Base-by-base conservation (phyloP, 1,284 basidiomycete genomes). In the Moesziomyces aphidis region DNA sequence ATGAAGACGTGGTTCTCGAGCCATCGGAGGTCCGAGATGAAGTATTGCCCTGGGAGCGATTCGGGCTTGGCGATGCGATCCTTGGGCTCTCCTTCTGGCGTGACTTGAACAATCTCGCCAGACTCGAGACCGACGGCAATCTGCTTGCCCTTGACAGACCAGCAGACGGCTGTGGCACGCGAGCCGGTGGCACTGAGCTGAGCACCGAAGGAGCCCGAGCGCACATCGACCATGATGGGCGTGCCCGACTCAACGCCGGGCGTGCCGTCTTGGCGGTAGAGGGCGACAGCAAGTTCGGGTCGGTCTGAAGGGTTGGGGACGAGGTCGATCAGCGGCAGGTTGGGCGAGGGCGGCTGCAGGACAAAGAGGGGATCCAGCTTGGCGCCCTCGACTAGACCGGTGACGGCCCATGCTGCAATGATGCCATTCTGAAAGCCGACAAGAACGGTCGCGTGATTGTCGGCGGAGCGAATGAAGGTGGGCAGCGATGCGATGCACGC, bases 141-240 rank as follows among this genome's bases (percentile, higher is more conserved):
- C 71, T 93, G 92, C 82, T 93, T 94, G 49, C 93, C 93, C 81
- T 92, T 93, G 2, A 92, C 90, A 3, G 93, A 94, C 93, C 93
- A 94, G 22, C 90, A 89, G 6, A 91, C 91, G 91, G 70, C 50
- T 1, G 76, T 76, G 44, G 74, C 73, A 4, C 58, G 54, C 7
- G 59, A 60, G 22, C 61, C 66, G 1, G 63, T 56, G 3, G 61
- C 53, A 19, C 61, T 47, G 19, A 82, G 61, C 19, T 73, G 59
- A 34, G 72, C 51, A 23, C 56, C 54, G 55, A 78, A 80, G 6
- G 56, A 39, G n/a, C 73, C 79, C 1, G 61, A 49, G 5, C 46
- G 62, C 22, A 83, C 22, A 52, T 83, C 65, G 50, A 80, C 43
- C 24, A 70, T 43, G 49, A 64, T 49, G 21, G 73, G 58, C 4